A percentile compares a stretch with the other conserved stretches of the same genome.
phyloP scores from a whole-genome alignment of 2,329 filamentous ascomycete species.

The Chaetomiaceae sp. region DNA sequence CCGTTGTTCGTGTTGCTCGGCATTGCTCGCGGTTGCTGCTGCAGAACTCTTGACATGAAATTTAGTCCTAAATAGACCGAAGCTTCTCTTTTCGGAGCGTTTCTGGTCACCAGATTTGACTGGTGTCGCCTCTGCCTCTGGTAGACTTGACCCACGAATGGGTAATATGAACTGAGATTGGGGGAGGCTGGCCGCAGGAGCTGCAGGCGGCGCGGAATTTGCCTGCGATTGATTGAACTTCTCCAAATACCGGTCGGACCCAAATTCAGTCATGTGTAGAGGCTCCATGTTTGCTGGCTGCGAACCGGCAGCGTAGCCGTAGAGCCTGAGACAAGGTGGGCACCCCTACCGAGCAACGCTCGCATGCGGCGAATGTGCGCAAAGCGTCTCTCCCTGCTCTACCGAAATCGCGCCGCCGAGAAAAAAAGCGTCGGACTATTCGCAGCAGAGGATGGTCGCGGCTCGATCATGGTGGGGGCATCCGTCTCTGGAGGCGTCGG shows the following conservation, averaged over 20 bases:
- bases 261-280: constrained; percentile 62
- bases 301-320: constrained; percentile 21
- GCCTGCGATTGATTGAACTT: constrained; percentile 54
- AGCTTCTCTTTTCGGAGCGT: constrained; percentile 32
- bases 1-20: constrained; percentile 26
- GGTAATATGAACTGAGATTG: constrained; percentile 30
- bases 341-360: constrained; percentile 6
- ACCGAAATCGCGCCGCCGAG: constrained; percentile 20
- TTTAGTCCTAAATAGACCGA: constrained; percentile 40
- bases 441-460: constrained; percentile 27
- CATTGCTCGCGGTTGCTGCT: constrained; percentile 3
- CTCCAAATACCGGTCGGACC: constrained; percentile 59
- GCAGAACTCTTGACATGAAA: constrained; percentile 18
- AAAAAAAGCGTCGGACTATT: constrained; percentile 19
- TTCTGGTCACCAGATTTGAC: constrained; percentile 26
- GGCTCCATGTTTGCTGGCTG: constrained; percentile 48
- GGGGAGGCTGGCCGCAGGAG: constrained; percentile 1
- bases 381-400: constrained; percentile 12
- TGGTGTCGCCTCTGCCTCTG: constrained; percentile 19
- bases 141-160: constrained; percentile 24
- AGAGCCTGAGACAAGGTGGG: constrained; percentile 17
- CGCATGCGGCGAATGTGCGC: constrained; percentile 16
- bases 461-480: constrained; percentile 34
- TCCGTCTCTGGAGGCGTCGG: constrained; percentile 17
- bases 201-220: constrained; percentile 29